phyloP scores from a whole-genome alignment of 2,329 filamentous ascomycete genomes.

The Penicillium janthinellum region DNA sequence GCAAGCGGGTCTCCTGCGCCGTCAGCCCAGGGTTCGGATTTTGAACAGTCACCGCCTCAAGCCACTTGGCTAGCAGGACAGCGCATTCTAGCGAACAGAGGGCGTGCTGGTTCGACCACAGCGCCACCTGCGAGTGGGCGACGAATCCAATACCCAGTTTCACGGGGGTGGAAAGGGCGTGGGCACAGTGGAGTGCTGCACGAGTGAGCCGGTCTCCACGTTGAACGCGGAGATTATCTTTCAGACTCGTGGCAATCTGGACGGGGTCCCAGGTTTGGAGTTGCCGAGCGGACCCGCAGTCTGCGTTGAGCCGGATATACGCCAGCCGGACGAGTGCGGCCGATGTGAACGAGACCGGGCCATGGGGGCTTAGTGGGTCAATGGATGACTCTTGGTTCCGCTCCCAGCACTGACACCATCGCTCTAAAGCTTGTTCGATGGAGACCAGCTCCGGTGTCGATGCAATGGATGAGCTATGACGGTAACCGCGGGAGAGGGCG shows the following conservation, averaged over 20 bases:
- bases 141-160: conserved; percentile 58
- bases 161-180: conserved; percentile 59
- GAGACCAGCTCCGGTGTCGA: conserved; percentile 29
- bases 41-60: conserved; percentile 34
- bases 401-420: conserved; percentile 41
- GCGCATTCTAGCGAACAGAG: conserved; percentile 59
- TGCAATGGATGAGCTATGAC: conserved; percentile 21
- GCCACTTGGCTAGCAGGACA: conserved; percentile 54
- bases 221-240: conserved; percentile 42
- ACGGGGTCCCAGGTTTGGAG: conserved; percentile 37
- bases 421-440: conserved; percentile 36
- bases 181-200: conserved; percentile 56
- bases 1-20: conserved; percentile 36
- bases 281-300: conserved; percentile 36
- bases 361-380: conserved; percentile 38
- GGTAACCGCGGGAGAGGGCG: conserved; percentile 22
- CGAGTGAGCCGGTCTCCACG: conserved; percentile 49
- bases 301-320: conserved; percentile 39
- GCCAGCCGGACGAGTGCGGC: conserved; percentile 36
- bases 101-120: conserved; percentile 61
- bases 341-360: conserved; percentile 38
- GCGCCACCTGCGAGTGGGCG: conserved; percentile 57
- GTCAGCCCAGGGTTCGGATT: conserved; percentile 31
- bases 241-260: conserved; percentile 34
- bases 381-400: conserved; percentile 39